Conservation (phyloP, 441 rosid species). For the Syzygium syzygioides region DNA sequence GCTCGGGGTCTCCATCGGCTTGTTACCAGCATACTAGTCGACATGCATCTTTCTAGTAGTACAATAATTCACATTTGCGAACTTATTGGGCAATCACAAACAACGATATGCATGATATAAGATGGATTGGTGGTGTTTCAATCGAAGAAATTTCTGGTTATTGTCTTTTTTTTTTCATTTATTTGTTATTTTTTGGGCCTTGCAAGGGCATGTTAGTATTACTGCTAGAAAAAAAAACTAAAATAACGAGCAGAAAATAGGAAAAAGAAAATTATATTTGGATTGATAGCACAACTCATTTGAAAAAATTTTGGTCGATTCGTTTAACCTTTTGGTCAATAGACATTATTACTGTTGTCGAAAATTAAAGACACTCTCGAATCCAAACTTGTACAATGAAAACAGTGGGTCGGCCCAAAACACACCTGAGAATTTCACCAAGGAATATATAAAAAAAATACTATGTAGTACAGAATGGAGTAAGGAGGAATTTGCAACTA, state of each 20-base stretch:
- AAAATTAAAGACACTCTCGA: too few species aligned
- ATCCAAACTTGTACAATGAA: too few species aligned
- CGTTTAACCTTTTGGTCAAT: too few species aligned
- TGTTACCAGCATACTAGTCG: background rate
- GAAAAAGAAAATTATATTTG: background rate
- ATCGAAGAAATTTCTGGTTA: background rate
- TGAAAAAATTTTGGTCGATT: too few species aligned
- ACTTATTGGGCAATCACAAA: background rate
- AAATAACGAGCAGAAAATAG: background rate
- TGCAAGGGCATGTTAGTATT: background rate
- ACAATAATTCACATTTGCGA: background rate
- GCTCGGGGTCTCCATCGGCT: too few species aligned
- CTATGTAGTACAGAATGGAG: too few species aligned
- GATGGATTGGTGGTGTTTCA: background rate
- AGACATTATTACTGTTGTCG: too few species aligned
- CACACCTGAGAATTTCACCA: too few species aligned
- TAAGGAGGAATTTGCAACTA: too few species aligned
- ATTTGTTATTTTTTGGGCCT: background rate
- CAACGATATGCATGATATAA: background rate
- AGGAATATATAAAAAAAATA: too few species aligned
- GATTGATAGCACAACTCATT: too few species aligned
- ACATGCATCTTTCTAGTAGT: background rate
- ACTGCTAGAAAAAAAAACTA: background rate
- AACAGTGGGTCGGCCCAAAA: too few species aligned
- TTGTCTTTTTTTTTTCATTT: background rate